Evolutionary conservation across 73 alveolate genomes (phyloP).

Genomic region (Tetrahymena malaccensis): DNA sequence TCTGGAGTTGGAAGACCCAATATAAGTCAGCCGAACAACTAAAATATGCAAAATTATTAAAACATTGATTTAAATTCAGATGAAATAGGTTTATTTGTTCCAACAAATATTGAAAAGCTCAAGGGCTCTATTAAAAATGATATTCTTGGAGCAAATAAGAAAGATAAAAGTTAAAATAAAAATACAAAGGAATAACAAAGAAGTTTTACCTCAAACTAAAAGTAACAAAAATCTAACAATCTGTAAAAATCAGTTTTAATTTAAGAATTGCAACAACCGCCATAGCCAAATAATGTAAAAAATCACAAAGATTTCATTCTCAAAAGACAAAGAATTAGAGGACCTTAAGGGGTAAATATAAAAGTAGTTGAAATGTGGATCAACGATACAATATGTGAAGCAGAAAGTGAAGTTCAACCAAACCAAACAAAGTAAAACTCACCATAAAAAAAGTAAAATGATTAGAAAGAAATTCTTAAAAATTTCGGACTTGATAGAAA

Average conservation of each 20-base stretch:
- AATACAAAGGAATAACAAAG: not conserved
- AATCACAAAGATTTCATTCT: not conserved
- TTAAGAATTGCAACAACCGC: not conserved
- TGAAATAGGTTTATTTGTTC: not conserved
- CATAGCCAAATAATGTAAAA: not conserved
- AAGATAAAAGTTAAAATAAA: not conserved
- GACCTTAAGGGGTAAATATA: not conserved
- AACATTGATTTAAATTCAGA: not conserved
- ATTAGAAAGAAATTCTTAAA: slow-evolving; percentile 13
- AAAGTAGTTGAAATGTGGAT: slow-evolving; percentile 43
- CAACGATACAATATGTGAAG: slow-evolving; percentile 26
- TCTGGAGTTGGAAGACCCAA: not conserved
- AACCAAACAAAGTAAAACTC: not conserved
- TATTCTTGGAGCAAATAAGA: not conserved
- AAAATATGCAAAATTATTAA: not conserved
- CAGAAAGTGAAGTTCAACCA: not conserved
- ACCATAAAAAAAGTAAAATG: not conserved
- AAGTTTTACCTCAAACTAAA: not conserved
- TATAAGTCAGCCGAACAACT: not conserved
- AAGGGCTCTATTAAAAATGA: not conserved
- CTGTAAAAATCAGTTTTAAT: not conserved
- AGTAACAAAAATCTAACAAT: not conserved
- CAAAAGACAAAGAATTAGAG: not conserved
- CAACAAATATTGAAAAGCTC: not conserved
- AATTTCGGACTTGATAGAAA: slow-evolving; percentile 30